Evolutionary conservation across 495 filamentous ascomycete genomes (phyloP), one percentile per base, ranked within the genome.

Genomic region (Rhypophila decipiens): DNA sequence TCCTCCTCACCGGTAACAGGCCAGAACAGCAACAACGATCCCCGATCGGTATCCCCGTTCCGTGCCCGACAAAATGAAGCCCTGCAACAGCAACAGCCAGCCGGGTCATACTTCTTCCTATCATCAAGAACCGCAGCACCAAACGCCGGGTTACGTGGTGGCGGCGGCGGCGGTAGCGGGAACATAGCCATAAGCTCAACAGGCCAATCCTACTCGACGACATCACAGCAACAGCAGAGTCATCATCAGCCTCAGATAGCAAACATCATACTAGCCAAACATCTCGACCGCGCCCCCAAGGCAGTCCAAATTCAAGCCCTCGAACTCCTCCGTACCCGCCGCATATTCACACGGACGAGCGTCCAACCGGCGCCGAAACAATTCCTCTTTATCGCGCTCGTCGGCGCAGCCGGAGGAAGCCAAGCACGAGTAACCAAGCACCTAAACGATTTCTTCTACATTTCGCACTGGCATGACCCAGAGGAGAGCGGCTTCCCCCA

Each of bases 231-330:
- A n/a, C n/a, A n/a, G n/a, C n/a, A n/a, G n/a, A n/a, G n/a, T n/a
- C n/a, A n/a, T n/a, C n/a, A n/a, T n/a, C 54, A 58, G n/a, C 56
- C 60, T 0, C 70, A 71, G 24, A 82, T 94, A 41, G 82, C 87
- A 39, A 88, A 95, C 65, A 74, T 96, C 11, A 70, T 96, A 19
- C 82, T 98, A 39, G 83, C 85, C 4, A 84, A 82, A 52, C 79
- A 95, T 56, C 79, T 98, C 39, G 78, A 95, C 60, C 60, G 71
- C 34, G 85, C 85, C 2, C 71, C 72, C 22, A 68, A 78, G 19
- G 75, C 80, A 35, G 75, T 96, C n/a, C 93, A 98, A 66, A 82
- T 90, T 31, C 88, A 95, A 58, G 82, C 79, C 22, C 75, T 98
- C 22, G 91, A 95, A 76, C 82, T 98, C 20, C 83, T 60, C 55